Percentiles rank a stretch among this genome's conserved stretches.
Evolutionary conservation across 441 rosid genomes (phyloP).

Genomic region (Adansonia rubrostipa): DNA sequence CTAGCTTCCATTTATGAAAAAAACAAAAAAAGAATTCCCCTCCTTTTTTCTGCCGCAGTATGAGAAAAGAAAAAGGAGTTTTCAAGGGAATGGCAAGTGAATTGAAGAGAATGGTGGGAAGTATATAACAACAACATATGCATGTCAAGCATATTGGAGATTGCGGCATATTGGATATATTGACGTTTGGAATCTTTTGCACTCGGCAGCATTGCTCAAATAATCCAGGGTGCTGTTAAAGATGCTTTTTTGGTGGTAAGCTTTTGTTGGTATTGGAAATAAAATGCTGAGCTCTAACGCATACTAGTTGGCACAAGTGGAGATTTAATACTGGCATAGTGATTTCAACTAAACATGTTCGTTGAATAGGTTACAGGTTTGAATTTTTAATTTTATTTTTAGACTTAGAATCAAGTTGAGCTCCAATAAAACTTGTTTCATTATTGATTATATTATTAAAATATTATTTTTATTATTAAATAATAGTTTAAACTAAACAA

Average conservation of each 20-base stretch:
- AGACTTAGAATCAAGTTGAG: background rate
- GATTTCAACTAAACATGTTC: background rate
- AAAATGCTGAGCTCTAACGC: slow-evolving; percentile 2
- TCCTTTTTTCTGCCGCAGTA: background rate
- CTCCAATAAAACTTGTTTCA: no score
- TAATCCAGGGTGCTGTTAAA: background rate
- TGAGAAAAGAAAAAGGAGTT: background rate
- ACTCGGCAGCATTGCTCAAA: background rate
- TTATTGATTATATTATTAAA: no score
- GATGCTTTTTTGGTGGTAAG: slow-evolving; percentile 11
- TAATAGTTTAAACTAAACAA: no score
- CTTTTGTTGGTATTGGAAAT: background rate
- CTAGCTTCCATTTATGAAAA: slow-evolving; percentile 41
- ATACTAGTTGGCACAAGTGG: background rate
- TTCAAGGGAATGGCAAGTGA: background rate
- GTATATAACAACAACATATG: slow-evolving; percentile 23
- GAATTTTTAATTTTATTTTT: background rate
- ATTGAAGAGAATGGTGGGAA: background rate
- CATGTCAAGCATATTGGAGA: slow-evolving; percentile 23
- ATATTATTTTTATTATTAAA: no score
- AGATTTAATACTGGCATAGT: background rate
- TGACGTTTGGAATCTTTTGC: slow-evolving; percentile 22
- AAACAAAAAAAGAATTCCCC: background rate
- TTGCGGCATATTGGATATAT: background rate
- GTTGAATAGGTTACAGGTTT: no score